These are phyloP conservation scores for Fusarium brachygibbosum DNA, from an alignment of 2,329 filamentous ascomycete species.

Conservation along the genomic window DNA sequence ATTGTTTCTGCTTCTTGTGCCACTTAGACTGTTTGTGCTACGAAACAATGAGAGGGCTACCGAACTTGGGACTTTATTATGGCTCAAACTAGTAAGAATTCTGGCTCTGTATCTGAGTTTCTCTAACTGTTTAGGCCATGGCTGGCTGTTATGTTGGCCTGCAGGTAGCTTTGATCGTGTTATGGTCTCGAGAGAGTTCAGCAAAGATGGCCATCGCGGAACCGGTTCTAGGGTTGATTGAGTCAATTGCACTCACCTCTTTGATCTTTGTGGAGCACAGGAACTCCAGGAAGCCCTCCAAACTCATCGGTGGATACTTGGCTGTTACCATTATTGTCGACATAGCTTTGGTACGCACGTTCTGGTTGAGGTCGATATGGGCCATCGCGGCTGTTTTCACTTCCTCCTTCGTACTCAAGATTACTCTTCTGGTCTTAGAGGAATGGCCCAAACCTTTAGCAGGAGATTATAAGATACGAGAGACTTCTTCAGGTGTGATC, in stretches of 20 bases:
- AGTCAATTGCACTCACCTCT: slow-evolving; percentile 44
- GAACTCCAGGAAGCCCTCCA: slow-evolving; percentile 52
- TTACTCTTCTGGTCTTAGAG: slow-evolving; percentile 51
- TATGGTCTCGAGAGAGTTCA: slow-evolving; percentile 48
- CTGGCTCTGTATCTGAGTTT: rapidly evolving
- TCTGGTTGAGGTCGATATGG: slow-evolving; percentile 51
- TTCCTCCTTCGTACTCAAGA: slow-evolving; percentile 47
- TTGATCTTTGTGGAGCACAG: slow-evolving; percentile 55
- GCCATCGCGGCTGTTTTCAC: slow-evolving; percentile 49
- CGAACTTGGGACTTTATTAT: slow-evolving; percentile 24
- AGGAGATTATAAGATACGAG: slow-evolving; percentile 44
- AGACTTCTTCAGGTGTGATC: slow-evolving; percentile 53
- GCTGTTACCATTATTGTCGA: slow-evolving; percentile 53
- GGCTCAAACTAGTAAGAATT: slow-evolving; percentile 43
- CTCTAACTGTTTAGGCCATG: slow-evolving; percentile 30
- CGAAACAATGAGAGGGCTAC: slow-evolving; percentile 18
- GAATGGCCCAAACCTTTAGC: slow-evolving; percentile 49
- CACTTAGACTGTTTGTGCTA: slow-evolving; percentile 34
- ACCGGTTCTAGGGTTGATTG: slow-evolving; percentile 46
- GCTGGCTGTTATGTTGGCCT: slow-evolving; percentile 32
- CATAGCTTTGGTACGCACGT: slow-evolving; percentile 51
- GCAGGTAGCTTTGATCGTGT: slow-evolving; percentile 44
- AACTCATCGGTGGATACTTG: slow-evolving; percentile 52
- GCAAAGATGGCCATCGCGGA: slow-evolving; percentile 51
- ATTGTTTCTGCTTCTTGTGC: slow-evolving; percentile 45